Evolutionary conservation across 116 monocot genomes (phyloP), one percentile per base, ranked within the genome.

Genomic region (Iris pallida): DNA sequence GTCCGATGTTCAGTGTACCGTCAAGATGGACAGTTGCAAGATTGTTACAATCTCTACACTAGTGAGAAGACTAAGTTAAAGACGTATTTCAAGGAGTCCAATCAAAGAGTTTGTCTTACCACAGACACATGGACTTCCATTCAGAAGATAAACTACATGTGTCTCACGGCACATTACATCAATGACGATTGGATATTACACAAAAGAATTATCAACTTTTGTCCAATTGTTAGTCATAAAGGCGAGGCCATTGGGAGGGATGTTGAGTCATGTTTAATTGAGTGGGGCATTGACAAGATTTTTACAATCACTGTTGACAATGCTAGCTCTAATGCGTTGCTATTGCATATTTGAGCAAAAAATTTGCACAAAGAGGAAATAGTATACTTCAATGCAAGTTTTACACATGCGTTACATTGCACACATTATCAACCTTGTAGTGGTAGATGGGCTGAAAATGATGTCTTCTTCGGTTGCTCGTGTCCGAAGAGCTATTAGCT

Each of bases 151-250:
- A n/a, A n/a, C n/a, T n/a, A n/a, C n/a, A n/a, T n/a, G n/a, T n/a
- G n/a, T n/a, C n/a, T n/a, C n/a, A n/a, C n/a, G n/a, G n/a, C n/a
- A n/a, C n/a, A n/a, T n/a, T n/a, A n/a, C n/a, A n/a, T n/a, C n/a
- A n/a, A n/a, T n/a, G n/a, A n/a, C n/a, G n/a, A n/a, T n/a, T n/a
- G n/a, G n/a, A n/a, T n/a, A n/a, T n/a, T n/a, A n/a, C n/a, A n/a
- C n/a, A n/a, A n/a, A n/a, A n/a, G n/a, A n/a, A n/a, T n/a, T n/a
- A 55, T 64, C 18, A 64, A 64, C 10, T 64, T 45, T 47, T 19
- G 14, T 64, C 16, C 10, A 1, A 13, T 64, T 4, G 14, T 8
- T n/a, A 64, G 5, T 16, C 64, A 45, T 9, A 13, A 47, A 15
- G 64, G 47, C 10, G 45, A 64, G 17, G 4, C 12, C 8, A 47